Base-by-base conservation (phyloP, 805 yeast species). In the Sugiyamaella chiloensis region DNA sequence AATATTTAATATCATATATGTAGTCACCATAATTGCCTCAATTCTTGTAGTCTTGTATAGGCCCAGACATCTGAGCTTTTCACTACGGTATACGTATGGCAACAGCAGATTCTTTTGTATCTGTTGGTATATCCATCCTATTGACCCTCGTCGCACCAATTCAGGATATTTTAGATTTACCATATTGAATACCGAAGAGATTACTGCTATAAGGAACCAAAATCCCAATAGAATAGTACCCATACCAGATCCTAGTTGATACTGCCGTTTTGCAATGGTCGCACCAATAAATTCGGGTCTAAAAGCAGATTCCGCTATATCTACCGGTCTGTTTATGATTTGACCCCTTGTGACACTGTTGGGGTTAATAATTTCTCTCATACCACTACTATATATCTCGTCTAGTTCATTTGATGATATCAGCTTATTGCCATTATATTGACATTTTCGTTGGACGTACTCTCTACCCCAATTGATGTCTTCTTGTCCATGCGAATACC, bases 21-120 rank as follows among this genome's bases (percentile, higher is more conserved):
- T 68, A 5, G 54, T 6, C 1, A 74, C 54, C 5, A 74, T 62
- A 4, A 70, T 34, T 1, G 71, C 50, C 56, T 75, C 77, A 4
- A 67, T 65, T 27, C 79, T 59, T 0, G 78, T 70, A 0, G 79
- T 29, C 16, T 3, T 29, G 34, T 29, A n/a, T 14, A 29, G 34
- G 16, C 16, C 34, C 34, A 29, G 16, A 3, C n/a, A n/a, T n/a
- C n/a, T n/a, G n/a, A n/a, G n/a, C n/a, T n/a, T n/a, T n/a, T n/a
- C n/a, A n/a, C n/a, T n/a, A n/a, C n/a, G n/a, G n/a, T n/a, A 26
- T 11, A 26, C 29, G 11, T 26, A 26, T 26, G 29, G 29, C 11
- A 26, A 8, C 7, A 26, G 29, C 11, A 26, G 7, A 8, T 26
- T 26, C 29, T 11, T 26, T 26, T 26, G 7, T 11, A 11, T 26